Evolutionary conservation across 2,329 filamentous ascomycete species (phyloP), one percentile per base, ranked within the genome.

Genomic region (Lachnellula occidentalis): DNA sequence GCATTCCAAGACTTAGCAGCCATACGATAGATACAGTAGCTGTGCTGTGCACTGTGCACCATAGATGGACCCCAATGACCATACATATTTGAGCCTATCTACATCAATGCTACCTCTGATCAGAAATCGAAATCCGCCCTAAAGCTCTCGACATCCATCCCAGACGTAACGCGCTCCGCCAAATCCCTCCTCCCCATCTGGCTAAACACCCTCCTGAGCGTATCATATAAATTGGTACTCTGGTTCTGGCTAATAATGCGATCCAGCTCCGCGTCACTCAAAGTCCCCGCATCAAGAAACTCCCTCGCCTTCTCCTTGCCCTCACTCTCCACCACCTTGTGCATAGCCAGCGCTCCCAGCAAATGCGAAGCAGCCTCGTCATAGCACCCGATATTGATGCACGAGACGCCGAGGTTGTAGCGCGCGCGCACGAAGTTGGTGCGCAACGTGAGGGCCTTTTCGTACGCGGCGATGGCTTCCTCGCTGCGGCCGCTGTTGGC

Each of bases 381-480:
- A 70, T 91, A 92, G 72, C 92, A 96, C 52, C 92, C 92, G 64
- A 97, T 95, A 73, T 97, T 97, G 72, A 99, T 97, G 72, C 94
- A 97, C 56, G 85, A 90, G 9, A 97, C 94, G 45, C 94, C 94
- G 1, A 99, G 82, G 72, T 99, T 99, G 76, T 99, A 99, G 45
- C 94, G 82, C 2, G 94, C 94, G 55, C 94, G 88, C 17, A 99
- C 95, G 69, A 99, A 99, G 75, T 99, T 99, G 52, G 92, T 90
- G 54, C 92, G 88, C 57, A 96, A 82, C 43, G 85, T 87, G 8
- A 99, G 81, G 0, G 94, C 94, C 69, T 92, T 90, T 67, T 95
- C 91, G 72, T 99, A 99, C 1, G 94, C 94, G 45, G 92, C 88
- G 66, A 99, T 99, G 56, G 94, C 94, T 72, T 99, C 94, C 74